Percentiles rank a stretch among this genome's conserved stretches.
Conservation (phyloP, 2,329 filamentous ascomycete species). For the Fusarium pseudonygamai region DNA sequence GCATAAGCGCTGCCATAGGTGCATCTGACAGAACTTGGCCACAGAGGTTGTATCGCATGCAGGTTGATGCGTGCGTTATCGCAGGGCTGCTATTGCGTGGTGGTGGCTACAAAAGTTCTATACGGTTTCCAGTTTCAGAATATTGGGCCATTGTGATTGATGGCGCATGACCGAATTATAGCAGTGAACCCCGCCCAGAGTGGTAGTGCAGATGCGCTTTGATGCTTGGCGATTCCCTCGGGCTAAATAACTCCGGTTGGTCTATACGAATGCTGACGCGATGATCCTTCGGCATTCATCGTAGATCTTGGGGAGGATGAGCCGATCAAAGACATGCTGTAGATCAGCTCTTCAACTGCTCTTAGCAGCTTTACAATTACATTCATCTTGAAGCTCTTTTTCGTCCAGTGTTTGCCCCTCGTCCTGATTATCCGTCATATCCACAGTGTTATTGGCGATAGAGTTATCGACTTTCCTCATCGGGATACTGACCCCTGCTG, state of each 20-base stretch:
- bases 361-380: background rate
- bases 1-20: background rate
- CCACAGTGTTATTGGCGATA: slow-evolving; percentile 12
- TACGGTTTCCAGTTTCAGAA: slow-evolving; percentile 13
- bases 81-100: slow-evolving; percentile 19
- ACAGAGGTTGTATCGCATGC: background rate
- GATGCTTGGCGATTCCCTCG: slow-evolving; percentile 16
- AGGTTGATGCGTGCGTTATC: slow-evolving; percentile 16
- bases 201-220: slow-evolving; percentile 11
- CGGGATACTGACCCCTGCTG: slow-evolving; percentile 14
- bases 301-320: background rate
- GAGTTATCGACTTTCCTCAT: slow-evolving; percentile 25
- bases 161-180: slow-evolving; percentile 19
- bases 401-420: background rate
- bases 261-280: background rate
- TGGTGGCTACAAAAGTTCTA: slow-evolving; percentile 18
- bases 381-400: background rate
- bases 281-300: background rate
- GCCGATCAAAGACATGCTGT: background rate
- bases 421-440: background rate
- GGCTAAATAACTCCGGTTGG: slow-evolving; percentile 1
- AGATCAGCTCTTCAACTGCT: rapidly evolving
- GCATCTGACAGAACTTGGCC: background rate
- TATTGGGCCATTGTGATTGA: slow-evolving; percentile 14
- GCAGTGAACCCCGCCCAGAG: slow-evolving; percentile 7